Evolutionary conservation across 2,329 filamentous ascomycete species (phyloP), one percentile per base, ranked within the genome.

Genomic region (Colletotrichum lindemuthianum): DNA sequence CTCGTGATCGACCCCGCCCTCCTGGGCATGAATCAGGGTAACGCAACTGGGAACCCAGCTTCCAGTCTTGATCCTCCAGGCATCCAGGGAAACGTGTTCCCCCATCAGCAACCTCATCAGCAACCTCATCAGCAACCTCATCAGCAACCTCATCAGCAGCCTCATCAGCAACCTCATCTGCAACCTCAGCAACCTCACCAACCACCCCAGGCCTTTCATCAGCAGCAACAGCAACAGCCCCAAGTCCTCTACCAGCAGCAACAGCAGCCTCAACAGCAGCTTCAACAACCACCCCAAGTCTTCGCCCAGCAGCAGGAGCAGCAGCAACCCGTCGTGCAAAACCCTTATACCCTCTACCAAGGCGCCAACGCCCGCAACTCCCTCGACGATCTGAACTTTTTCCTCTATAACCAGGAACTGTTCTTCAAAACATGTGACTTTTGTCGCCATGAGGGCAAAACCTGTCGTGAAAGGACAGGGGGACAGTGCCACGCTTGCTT

Each of bases 381-480:
- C 4, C 4, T 24, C 5, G 24, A 24, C 24, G 24, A 24, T 24
- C 24, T 4, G 24, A 24, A 4, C 24, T 24, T 24, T 4, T 24
- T 24, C 24, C 24, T 24, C 24, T 1, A 24, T 24, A 24, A 24
- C 24, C 24, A 24, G 24, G 24, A 3, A 8, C 24, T 8, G 8
- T 51, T 16, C 48, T 51, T 24, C 33, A 51, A 51, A 37, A 13
- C 51, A 33, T 54, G 51, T 39, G 33, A 32, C 16, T 24, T 24
- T 24, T 50, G 47, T 24, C 24, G 24, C 24, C 32, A 24, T 16
- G 34, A 13, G 24, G 24, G 24, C 24, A 24, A 24, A 24, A 24
- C 24, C 24, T 24, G 24, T 24, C 24, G 24, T 5, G 24, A 24
- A 24, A 24, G 5, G 24, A 24, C 24, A 24, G 24, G 24, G 24